Evolutionary conservation across 2,329 filamentous ascomycete genomes (phyloP).

Genomic region (Niveomyces coronatus): DNA sequence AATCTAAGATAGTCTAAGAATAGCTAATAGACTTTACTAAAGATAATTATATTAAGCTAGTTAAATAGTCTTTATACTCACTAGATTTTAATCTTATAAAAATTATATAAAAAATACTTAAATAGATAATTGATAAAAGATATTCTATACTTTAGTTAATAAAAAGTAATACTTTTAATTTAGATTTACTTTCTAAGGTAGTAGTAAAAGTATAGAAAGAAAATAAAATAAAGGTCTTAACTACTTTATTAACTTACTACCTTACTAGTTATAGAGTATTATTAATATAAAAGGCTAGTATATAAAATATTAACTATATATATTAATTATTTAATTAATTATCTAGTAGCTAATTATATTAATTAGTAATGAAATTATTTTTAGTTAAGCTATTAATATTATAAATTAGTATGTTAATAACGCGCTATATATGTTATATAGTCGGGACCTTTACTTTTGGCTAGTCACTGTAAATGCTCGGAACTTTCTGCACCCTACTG

Average conservation of each 20-base stretch:
- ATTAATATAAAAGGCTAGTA: not conserved
- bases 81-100: not conserved
- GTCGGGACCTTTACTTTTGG: too few relatives aligned
- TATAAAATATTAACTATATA: not conserved
- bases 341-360: too few relatives aligned
- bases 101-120: not conserved
- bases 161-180: too few relatives aligned
- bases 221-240: not conserved
- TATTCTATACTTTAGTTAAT: not conserved
- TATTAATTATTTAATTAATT: too few relatives aligned
- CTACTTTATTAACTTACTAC: not conserved
- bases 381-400: too few relatives aligned
- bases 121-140: not conserved
- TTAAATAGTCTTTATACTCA: not conserved
- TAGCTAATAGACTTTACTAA: not conserved
- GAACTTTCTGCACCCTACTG: too few relatives aligned
- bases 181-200: too few relatives aligned
- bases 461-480: too few relatives aligned
- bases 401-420: too few relatives aligned
- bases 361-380: too few relatives aligned
- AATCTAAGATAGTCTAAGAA: not conserved
- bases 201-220: not conserved
- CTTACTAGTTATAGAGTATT: too few relatives aligned
- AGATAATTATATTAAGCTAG: not conserved
- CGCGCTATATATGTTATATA: too few relatives aligned